Base-by-base conservation (phyloP, 805 yeast genomes). In the Naumovozyma baii region DNA sequence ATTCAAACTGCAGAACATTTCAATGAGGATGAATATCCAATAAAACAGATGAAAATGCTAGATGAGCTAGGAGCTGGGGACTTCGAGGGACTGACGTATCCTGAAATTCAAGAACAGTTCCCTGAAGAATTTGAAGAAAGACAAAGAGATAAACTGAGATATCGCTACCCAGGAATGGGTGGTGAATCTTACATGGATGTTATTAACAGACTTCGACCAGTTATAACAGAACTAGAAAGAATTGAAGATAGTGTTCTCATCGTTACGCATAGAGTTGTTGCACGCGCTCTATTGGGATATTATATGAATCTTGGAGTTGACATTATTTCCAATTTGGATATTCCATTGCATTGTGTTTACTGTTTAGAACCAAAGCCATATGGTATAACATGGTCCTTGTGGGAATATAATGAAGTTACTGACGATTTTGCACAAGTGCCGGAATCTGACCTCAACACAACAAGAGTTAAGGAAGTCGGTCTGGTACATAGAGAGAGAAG, bases 181-280 rank as follows among this genome's bases (percentile, higher is more conserved):
- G 98, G 98, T 14, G 98, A 90, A 61, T 83, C 95, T 0, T 90
- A 90, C 51, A 64, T 90, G 49, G 97, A 90, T 62, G 98, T 92
- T 10, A 81, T 92, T 54, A 85, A 87, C 48, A 70, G 98, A 45
- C 69, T 90, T 41, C 71, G 94, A 44, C 94, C 96, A 1, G 75
- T 90, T 15, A 90, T 90, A 46, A 86, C 86, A 10, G 98, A 90
- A 59, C 74, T 92, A 36, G 98, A 90, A 59, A 70, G 98, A 47
- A 84, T 94, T 33, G 81, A 84, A 8, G 94, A 86, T 51, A 94
- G 88, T 59, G 74, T 86, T 26, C 63, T 88, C 34, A 72, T 90
- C 17, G 73, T 90, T 0, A 79, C 95, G 2, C 98, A 90, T 58
- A 72, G 97, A 31, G 97, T 90, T 4, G 95, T 90, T 7, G 80